phyloP scores from a whole-genome alignment of 306 rosid genomes.

The Prunus padus region DNA sequence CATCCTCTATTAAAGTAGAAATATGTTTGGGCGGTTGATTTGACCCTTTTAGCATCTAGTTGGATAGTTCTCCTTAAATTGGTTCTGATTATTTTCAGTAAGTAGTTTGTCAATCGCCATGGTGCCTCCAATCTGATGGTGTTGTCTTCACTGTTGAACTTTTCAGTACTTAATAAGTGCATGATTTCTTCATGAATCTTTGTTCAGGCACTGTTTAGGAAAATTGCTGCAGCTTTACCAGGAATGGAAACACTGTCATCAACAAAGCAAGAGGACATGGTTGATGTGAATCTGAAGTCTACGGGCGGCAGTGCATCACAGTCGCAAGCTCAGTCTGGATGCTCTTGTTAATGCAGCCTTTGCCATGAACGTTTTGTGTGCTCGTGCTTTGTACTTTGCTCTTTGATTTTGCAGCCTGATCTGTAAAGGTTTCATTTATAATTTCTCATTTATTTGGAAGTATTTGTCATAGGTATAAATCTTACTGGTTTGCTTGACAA shows the following conservation, averaged over 20 bases:
- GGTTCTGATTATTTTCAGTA: neutral
- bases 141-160: neutral
- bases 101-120: neutral
- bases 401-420: conserved; percentile 24
- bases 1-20: no score
- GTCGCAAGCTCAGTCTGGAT: conserved; percentile 60
- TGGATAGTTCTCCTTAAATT: neutral
- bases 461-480: conserved; percentile 5
- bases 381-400: conserved; percentile 14
- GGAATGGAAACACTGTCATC: conserved; percentile 88
- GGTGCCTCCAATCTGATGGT: neutral
- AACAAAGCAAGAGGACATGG: conserved; percentile 91
- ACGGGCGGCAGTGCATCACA: conserved; percentile 30
- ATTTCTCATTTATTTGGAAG: neutral
- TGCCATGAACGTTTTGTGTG: neutral
- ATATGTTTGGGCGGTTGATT: neutral
- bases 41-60: neutral
- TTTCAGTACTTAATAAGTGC: neutral
- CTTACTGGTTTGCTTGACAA: neutral
- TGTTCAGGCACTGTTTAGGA: conserved; percentile 69
- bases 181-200: neutral
- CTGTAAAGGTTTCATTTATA: conserved; percentile 32
- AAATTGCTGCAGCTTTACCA: conserved; percentile 84
- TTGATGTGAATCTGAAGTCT: conserved; percentile 78
- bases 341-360: conserved; percentile 49